phyloP scores from a whole-genome alignment of 306 rosid species.

The Casuarina cunninghamiana region DNA sequence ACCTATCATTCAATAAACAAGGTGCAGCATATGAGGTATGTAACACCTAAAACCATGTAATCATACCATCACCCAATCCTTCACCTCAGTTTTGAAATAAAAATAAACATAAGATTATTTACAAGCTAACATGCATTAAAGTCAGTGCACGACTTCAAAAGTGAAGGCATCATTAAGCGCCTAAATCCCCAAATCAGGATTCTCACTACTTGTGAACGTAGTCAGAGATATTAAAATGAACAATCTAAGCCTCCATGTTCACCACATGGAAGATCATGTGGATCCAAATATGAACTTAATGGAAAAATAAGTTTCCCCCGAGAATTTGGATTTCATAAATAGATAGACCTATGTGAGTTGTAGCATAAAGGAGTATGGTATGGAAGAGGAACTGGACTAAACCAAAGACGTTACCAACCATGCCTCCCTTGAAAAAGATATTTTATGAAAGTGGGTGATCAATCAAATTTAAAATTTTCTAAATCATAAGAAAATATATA shows the following conservation, averaged over 20 bases:
- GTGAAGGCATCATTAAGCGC: neutral
- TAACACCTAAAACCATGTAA: neutral
- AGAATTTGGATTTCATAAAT: neutral
- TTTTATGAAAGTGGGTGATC: neutral
- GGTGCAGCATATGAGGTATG: neutral
- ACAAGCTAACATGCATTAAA: neutral
- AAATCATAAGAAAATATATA: neutral
- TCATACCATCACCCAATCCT: neutral
- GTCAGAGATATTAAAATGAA: neutral
- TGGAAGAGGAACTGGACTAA: neutral
- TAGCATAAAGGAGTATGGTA: neutral
- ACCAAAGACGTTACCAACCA: neutral
- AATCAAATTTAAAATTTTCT: neutral
- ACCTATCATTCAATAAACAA: neutral
- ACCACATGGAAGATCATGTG: neutral
- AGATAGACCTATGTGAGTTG: neutral
- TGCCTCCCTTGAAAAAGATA: neutral
- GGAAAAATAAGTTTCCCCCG: neutral
- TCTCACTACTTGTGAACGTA: neutral
- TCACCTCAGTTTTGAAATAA: neutral
- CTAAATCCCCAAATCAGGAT: neutral
- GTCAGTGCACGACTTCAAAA: neutral
- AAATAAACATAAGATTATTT: neutral
- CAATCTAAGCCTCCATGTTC: neutral
- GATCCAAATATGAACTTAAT: neutral